Percentiles rank a stretch among this genome's conserved stretches.
phyloP scores from a whole-genome alignment of 148 eudicot genomes.

The Arbutus unedo region DNA sequence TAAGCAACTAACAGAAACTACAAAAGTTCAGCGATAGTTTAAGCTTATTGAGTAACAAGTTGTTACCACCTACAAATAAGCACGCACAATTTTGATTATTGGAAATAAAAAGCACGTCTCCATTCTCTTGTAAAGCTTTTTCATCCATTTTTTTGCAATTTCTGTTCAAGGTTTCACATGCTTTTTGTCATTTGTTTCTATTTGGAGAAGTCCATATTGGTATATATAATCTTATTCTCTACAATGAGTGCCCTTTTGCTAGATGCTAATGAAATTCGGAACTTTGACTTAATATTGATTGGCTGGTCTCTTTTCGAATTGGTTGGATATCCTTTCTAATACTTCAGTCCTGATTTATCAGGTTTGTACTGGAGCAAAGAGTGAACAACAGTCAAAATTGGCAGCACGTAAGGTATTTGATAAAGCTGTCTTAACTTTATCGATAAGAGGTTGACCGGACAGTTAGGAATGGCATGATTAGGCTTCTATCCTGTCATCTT shows the following conservation, averaged over 20 bases:
- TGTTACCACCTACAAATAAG: background rate
- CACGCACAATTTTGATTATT: background rate
- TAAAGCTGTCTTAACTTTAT: background rate
- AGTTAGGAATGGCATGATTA: background rate
- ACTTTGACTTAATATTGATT: no score
- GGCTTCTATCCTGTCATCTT: background rate
- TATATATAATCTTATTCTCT: background rate
- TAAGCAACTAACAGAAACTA: background rate
- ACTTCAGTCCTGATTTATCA: conserved; percentile 21
- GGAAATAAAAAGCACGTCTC: background rate
- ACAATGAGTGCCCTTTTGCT: background rate
- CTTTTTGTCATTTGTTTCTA: background rate
- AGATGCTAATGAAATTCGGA: no score
- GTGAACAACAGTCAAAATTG: conserved; percentile 55
- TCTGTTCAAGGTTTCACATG: background rate
- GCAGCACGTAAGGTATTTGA: conserved; percentile 56
- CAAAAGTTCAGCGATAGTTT: background rate
- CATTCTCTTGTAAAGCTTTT: background rate
- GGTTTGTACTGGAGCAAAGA: conserved; percentile 85
- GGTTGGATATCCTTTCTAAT: conserved; percentile 13
- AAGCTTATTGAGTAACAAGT: background rate
- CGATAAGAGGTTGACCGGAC: background rate
- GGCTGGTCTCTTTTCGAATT: background rate
- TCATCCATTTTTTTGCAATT: background rate
- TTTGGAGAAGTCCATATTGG: background rate